These are phyloP conservation scores for Ganoderma meredithae DNA, from an alignment of 1,284 basidiomycete genomes.

Conservation along the genomic window DNA sequence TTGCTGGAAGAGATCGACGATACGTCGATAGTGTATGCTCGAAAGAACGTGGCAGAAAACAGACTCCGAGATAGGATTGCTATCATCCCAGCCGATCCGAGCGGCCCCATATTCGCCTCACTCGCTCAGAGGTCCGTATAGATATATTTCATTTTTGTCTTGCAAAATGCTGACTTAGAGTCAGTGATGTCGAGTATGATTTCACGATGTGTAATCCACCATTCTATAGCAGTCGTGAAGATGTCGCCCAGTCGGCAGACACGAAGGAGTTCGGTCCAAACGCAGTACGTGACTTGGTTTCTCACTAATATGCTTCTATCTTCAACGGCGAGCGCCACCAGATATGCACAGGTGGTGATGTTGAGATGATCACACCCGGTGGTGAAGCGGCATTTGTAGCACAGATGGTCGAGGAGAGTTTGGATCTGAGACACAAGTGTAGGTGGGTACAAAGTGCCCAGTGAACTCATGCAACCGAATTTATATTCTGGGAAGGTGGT, in stretches of 20 bases:
- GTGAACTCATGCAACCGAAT: background rate
- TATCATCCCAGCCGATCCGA: constrained; percentile 49
- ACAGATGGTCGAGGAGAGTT: constrained; percentile 82
- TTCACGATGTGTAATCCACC: constrained; percentile 97
- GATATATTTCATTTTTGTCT: background rate
- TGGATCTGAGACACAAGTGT: constrained; percentile 54
- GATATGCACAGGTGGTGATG: constrained; percentile 84
- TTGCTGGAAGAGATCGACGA: constrained; percentile 68
- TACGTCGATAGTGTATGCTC: constrained; percentile 61
- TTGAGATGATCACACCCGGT: constrained; percentile 88
- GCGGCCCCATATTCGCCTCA: constrained; percentile 49
- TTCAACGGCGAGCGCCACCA: constrained; percentile 37
- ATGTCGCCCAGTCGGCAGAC: constrained; percentile 66
- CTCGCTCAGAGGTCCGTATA: constrained; percentile 14
- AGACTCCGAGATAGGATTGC: constrained; percentile 56
- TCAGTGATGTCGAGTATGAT: constrained; percentile 51
- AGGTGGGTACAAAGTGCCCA: constrained; percentile 46
- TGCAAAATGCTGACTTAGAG: background rate
- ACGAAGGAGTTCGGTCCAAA: constrained; percentile 70
- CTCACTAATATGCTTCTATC: background rate
- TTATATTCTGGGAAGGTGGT: constrained; percentile 69
- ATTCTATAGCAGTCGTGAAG: constrained; percentile 81
- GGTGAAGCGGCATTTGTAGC: constrained; percentile 86
- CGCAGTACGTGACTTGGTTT: constrained; percentile 56
- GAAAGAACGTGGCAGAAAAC: constrained; percentile 63